Percentiles rank a stretch among this genome's conserved stretches.
Evolutionary conservation across 345 rosid species (phyloP).

Genomic region (Rubroshorea leprosula): DNA sequence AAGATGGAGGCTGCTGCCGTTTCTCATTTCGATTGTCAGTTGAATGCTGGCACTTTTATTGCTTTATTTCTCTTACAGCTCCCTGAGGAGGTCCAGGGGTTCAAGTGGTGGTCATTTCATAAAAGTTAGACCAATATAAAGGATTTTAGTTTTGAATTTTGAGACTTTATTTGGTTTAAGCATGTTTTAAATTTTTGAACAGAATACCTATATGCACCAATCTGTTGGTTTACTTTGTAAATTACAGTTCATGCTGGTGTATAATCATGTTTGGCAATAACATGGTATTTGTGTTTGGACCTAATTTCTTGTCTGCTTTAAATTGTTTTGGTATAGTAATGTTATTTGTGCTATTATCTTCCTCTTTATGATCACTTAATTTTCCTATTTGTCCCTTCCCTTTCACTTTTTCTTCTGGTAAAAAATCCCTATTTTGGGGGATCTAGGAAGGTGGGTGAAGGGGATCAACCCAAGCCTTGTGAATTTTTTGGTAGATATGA

Average conservation of each 20-base stretch:
- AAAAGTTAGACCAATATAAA: constrained; percentile 3
- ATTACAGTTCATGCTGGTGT: not conserved
- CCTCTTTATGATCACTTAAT: no score
- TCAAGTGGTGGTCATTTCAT: not conserved
- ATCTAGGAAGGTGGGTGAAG: no score
- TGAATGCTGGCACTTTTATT: not conserved
- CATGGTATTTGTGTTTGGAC: no score
- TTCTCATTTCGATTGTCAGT: not conserved
- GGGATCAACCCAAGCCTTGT: no score
- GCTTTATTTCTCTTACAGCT: not conserved
- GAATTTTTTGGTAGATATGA: no score
- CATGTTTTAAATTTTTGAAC: not conserved
- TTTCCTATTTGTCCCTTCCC: no score
- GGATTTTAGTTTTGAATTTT: constrained; percentile 10
- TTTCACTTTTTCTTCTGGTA: no score
- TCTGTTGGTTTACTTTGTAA: not conserved
- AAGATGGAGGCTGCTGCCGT: not conserved
- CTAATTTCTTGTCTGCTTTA: no score
- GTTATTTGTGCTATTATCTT: no score
- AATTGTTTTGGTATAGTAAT: no score
- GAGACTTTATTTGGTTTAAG: constrained; percentile 13
- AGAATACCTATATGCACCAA: constrained; percentile 9
- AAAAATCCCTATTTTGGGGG: no score
- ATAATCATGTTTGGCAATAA: not conserved
- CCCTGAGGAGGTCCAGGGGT: constrained; percentile 3